A percentile compares a stretch with the other conserved stretches of the same genome.
phyloP scores from a whole-genome alignment of 352 stramenopile species.

The Phytophthora colocasiae region DNA sequence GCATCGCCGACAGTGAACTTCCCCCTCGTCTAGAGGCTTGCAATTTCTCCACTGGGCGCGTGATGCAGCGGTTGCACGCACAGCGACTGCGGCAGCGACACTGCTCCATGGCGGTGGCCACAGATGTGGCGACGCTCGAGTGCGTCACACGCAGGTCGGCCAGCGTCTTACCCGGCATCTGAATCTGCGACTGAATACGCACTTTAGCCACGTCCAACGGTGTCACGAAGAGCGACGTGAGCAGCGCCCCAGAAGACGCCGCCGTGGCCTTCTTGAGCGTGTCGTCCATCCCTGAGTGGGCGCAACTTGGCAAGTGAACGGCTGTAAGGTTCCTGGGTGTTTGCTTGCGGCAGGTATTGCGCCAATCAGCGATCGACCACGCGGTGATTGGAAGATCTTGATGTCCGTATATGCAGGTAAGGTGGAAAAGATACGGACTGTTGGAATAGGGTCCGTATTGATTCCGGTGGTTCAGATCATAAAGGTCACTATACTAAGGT shows the following conservation, averaged over 20 bases:
- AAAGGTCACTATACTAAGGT: constrained; percentile 7
- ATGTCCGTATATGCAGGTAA: too few species aligned
- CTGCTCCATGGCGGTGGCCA: constrained; percentile 37
- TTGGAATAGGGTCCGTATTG: neutral
- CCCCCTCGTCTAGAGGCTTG: constrained; percentile 28
- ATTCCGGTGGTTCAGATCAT: constrained; percentile 20
- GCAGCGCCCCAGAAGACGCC: constrained; percentile 68
- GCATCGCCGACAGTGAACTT: constrained; percentile 40
- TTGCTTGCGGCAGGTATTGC: constrained; percentile 15
- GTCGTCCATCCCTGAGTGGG: constrained; percentile 28
- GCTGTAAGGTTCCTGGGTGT: neutral
- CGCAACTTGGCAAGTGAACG: constrained; percentile 22
- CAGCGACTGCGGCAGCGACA: constrained; percentile 61
- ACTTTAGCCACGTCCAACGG: constrained; percentile 87
- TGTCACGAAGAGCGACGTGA: constrained; percentile 87
- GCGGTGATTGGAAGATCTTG: constrained; percentile 30
- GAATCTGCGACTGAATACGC: constrained; percentile 79
- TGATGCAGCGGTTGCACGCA: constrained; percentile 61
- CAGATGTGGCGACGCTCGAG: constrained; percentile 19
- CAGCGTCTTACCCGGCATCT: constrained; percentile 27
- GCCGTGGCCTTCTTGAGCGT: constrained; percentile 77
- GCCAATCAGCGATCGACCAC: constrained; percentile 36
- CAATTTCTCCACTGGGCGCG: constrained; percentile 56
- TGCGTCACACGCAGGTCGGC: constrained; percentile 25
- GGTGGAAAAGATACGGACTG: neutral